phyloP scores from a whole-genome alignment of 768 basidiomycete genomes.

The Mycena metata region DNA sequence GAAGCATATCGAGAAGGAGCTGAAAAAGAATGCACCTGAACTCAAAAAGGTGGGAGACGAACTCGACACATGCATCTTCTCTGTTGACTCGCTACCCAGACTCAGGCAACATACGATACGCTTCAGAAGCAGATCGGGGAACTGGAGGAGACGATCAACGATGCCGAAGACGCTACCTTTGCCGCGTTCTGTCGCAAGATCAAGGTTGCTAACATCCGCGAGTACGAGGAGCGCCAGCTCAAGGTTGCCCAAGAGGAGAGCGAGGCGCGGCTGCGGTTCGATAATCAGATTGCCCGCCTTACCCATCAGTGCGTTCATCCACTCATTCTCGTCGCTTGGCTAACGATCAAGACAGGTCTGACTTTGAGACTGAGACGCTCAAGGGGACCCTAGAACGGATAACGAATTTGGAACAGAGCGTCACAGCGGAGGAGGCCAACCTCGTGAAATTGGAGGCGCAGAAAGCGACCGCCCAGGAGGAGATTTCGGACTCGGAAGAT shows the following conservation, averaged over 20 bases:
- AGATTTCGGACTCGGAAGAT: conserved; percentile 71
- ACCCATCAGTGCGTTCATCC: conserved; percentile 77
- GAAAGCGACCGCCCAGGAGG: conserved; percentile 66
- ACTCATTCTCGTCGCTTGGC: conserved; percentile 1
- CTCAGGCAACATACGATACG: conserved; percentile 62
- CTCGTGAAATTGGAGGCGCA: conserved; percentile 68
- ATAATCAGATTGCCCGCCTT: conserved; percentile 88
- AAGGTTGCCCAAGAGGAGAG: conserved; percentile 91
- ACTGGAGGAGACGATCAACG: conserved; percentile 71
- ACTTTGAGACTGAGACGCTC: conserved; percentile 87
- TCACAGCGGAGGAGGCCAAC: conserved; percentile 65
- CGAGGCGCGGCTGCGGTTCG: conserved; percentile 84
- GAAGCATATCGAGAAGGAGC: conserved; percentile 81
- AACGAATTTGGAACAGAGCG: conserved; percentile 63
- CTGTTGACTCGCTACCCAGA: conserved; percentile 52
- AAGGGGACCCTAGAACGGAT: conserved; percentile 74
- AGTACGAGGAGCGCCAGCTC: conserved; percentile 94
- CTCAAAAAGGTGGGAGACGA: conserved; percentile 69
- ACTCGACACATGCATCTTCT: background rate
- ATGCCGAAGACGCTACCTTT: conserved; percentile 87
- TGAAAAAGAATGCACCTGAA: conserved; percentile 76
- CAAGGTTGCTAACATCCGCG: conserved; percentile 84
- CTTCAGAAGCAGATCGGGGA: conserved; percentile 69
- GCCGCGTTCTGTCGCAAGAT: conserved; percentile 83
- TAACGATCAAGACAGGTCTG: conserved; percentile 63